Evolutionary conservation across 2,329 filamentous ascomycete species (phyloP), one percentile per base, ranked within the genome.

Genomic region (Microsporum audouinii): DNA sequence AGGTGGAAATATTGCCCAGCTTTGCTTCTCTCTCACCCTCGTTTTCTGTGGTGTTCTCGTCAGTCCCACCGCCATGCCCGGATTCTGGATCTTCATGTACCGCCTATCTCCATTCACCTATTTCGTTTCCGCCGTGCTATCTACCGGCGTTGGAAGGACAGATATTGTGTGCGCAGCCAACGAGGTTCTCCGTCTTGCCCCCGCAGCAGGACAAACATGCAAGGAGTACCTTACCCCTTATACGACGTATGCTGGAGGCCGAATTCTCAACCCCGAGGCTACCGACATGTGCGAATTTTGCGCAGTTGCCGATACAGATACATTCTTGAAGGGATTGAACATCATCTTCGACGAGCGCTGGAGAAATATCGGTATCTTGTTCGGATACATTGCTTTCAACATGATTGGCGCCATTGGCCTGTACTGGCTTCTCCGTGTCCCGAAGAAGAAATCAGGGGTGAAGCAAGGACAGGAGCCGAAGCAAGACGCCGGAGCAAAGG

Each of bases 51-150:
- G 73, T 70, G 73, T 75, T 60, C 70, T 75, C 60, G 83, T 86
- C 63, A 72, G 79, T 0, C 81, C 84, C 0, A 63, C 68, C 2
- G 77, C 79, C 0, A 77, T 90, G 0, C 87, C 87, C 0, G 79
- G 82, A 0, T 90, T 90, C 76, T 91, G 87, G 87, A 83, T 84
- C 63, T 89, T 88, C 75, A 89, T 89, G 87, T 88, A 89, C 71
- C 80, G 83, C 31, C 77, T 84, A 8, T 84, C 80, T 0, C 85
- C 85, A 0, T 85, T 88, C 62, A 88, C 84, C 0, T 89, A 88
- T 59, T 72, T 78, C 2, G 75, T 79, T 3, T 73, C 74, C n/a
- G 69, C 73, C 1, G 70, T 79, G 14, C 63, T 75, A 6, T 70
- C 72, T 0, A 71, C 70, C 0, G 74, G 74, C 0, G 55, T 75